Conservation (phyloP, 176 grass and related monocot species). For the Phragmites australis region DNA sequence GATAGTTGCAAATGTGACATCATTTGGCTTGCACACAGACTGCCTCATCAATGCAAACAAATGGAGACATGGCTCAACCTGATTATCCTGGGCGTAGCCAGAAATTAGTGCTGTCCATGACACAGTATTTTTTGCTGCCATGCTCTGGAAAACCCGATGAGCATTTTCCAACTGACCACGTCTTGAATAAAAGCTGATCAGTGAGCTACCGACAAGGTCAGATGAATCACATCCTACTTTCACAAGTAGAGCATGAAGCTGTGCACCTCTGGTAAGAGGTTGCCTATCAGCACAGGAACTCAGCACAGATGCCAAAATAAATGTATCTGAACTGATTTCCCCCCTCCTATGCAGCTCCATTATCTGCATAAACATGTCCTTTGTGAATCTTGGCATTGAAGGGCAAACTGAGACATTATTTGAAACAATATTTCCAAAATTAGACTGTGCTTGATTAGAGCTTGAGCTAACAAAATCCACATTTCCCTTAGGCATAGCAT, state of each 20-base stretch:
- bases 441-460: background rate
- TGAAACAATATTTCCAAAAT: background rate
- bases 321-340: constrained; percentile 34
- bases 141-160: constrained; percentile 44
- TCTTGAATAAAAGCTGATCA: constrained; percentile 65
- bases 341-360: constrained; percentile 45
- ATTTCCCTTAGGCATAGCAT: background rate
- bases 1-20: constrained; percentile 60
- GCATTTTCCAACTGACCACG: constrained; percentile 39
- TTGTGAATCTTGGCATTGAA: constrained; percentile 12
- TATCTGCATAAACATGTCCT: constrained; percentile 40
- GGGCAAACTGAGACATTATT: background rate
- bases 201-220: constrained; percentile 42
- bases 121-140: constrained; percentile 54
- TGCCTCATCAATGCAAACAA: constrained; percentile 50
- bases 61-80: constrained; percentile 43
- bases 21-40: constrained; percentile 58
- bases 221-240: constrained; percentile 49
- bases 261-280: constrained; percentile 32
- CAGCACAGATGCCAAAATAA: constrained; percentile 45
- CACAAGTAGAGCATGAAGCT: constrained; percentile 55
- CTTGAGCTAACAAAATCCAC: background rate
- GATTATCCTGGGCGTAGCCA: constrained; percentile 48
- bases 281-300: constrained; percentile 41
- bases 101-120: constrained; percentile 69